Base-by-base conservation (phyloP, 768 basidiomycete species). In the Russula compacta region DNA sequence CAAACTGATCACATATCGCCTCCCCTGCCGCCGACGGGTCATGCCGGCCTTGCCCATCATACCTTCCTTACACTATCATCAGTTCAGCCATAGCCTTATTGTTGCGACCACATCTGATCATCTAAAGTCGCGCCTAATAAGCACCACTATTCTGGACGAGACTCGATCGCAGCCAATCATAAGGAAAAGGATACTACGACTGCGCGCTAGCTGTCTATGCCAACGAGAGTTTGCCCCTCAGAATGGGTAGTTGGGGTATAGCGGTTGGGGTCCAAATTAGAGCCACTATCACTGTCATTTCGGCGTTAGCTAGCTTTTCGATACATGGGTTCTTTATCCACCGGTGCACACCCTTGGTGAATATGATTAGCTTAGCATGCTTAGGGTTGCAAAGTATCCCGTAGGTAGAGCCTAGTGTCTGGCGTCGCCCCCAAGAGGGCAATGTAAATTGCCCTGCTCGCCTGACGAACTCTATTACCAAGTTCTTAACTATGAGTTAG, bases 91-190 rank as follows among this genome's bases (percentile, higher is more conserved):
- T 29, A 49, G 35, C 36, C 47, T 21, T 33, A 33, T 40, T 48
- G 39, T 32, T 39, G 33, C 32, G 32, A 24, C 29, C 38, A 32
- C 53, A 54, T 52, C 59, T 43, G 59, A 60, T 60, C 47, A 56
- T 56, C 24, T n/a, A 6, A 50, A 55, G n/a, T 38, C 24, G 35
- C 42, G 35, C 60, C 15, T 51, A 58, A 44, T 42, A 42, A n/a
- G 47, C 39, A 58, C 48, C 1, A 33, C 57, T 24, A n/a, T 10
- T 33, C 36, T 7, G 33, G 42, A 29, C 35, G 14, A 61, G 6
- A 10, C 17, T 54, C 50, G 50, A 47, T 61, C 60, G 60, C 56
- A 42, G 49, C 33, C 46, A 36, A 57, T 57, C 55, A 61, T 15
- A 40, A 50, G 39, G 15, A 33, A 40, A 35, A 3, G 7, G 21